Evolutionary conservation across 768 basidiomycete species (phyloP), one percentile per base, ranked within the genome.

Genomic region (Favolaschia claudopus): DNA sequence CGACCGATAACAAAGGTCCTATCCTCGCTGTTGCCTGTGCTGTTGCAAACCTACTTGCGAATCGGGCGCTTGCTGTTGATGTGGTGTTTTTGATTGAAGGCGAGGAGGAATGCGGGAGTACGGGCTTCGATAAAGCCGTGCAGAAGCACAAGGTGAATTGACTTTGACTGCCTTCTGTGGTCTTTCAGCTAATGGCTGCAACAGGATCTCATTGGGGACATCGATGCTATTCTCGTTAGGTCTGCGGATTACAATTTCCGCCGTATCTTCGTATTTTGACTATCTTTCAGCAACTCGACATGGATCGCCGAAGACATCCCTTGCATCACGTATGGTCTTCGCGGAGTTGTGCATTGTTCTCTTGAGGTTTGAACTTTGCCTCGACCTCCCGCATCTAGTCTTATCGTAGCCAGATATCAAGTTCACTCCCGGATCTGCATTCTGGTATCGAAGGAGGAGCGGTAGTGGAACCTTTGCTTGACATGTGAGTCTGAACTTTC

Each of bases 1-100:
- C 92, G 2, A 91, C 93, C 1, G 97, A 99, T 67, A 89, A 99
- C 78, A 99, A 99, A 70, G 97, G 96, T 0, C 97, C 97, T 0
- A 89, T 97, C 42, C 82, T 99, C 59, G 95, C 96, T 1, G 83
- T 89, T 15, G 97, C 96, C 0, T 93, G 88, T 64, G 97, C 97
- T 1, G 94, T 89, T 12, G 92, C 95, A 0, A 86, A 92, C 20
- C 71, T 99, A 39, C 82, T 95, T 4, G 79, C 86, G 25, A 78
- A 80, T 13, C 82, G 94, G 1, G 83, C 88, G 12, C 83, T 99
- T 3, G 92, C 85, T 22, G 82, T 95, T 0, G 97, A 99, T 69
- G 71, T 99, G 1, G 88, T 98, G 6, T 87, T 99, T 70, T 73
- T 98, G 48, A 87, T 99, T 15, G 97, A 99, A 74, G 97, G 97